Base-by-base conservation (phyloP, 2,329 filamentous ascomycete genomes). In the Bisporella sp. region DNA sequence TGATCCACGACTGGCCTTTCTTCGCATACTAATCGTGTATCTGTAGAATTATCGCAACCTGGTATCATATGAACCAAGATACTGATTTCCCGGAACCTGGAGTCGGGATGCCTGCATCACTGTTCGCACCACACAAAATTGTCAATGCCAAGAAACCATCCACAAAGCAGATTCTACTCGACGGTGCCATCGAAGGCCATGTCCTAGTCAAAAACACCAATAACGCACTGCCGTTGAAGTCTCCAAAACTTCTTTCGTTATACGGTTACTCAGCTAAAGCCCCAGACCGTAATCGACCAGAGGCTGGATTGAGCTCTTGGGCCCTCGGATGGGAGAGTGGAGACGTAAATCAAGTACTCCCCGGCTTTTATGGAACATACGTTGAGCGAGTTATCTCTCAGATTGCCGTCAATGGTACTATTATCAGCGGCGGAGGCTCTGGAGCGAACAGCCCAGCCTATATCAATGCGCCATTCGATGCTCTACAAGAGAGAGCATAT, bases 131-230 rank as follows among this genome's bases (percentile, higher is more conserved):
- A 7, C 43, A 45, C 21, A 9, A 11, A 32, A 3, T 21, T 30
- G 30, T 45, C 13, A 32, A 45, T 21, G 43, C 43, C 8, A 30
- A 21, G 30, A 32, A 32, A 30, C 31, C 43, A 45, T 30, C 43
- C 13, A 31, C 43, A 8, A 45, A 45, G 21, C 28, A 50, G 13
- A 71, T 74, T 0, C 62, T 82, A 0, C 60, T 82, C 0, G 69
- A 78, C n/a, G 77, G 78, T 37, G 81, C 81, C 0, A 67, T 82
- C 4, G 80, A 85, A 58, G 80, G 82, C 3, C 79, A 84, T 52
- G 81, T 85, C 9, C 64, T 87, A 28, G 70, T 87, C 29, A 86
- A 87, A 68, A 81, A 82, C 49, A 61, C 58, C 1, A 69, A 73
- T 49, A 65, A 68, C 6, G 63, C 73, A 2, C 67, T 82, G 1